phyloP scores from a whole-genome alignment of 106 monocot genomes.

The Allium sativum region DNA sequence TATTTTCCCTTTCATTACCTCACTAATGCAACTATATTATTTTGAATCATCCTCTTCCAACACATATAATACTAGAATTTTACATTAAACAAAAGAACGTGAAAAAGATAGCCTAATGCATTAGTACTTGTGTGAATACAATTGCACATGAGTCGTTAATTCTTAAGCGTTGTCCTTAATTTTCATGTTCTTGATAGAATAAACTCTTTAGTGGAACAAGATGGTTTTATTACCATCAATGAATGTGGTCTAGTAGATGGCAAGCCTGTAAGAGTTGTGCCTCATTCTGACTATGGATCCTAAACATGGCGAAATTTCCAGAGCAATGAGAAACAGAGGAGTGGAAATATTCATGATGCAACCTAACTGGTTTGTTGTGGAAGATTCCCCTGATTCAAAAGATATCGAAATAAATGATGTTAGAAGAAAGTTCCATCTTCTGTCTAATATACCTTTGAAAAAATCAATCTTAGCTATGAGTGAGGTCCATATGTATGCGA shows the following conservation, averaged over 20 bases:
- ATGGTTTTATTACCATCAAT: conserved; percentile 65
- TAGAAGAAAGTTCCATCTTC: conserved; percentile 36
- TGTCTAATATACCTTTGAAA: conserved; percentile 43
- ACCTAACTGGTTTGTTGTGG: conserved; percentile 15
- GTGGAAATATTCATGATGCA: conserved; percentile 79
- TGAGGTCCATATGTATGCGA: conserved; percentile 60
- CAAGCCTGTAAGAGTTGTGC: conserved; percentile 47
- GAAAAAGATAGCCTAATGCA: too few relatives aligned
- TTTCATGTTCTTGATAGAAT: conserved; percentile 92
- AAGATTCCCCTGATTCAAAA: conserved; percentile 1
- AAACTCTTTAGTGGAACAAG: conserved; percentile 77
- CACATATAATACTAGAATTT: too few relatives aligned
- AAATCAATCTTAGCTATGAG: conserved; percentile 58
- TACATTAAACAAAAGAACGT: too few relatives aligned
- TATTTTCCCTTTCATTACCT: too few relatives aligned
- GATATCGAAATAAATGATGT: conserved; percentile 30
- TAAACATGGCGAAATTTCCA: conserved; percentile 81
- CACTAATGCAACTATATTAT: too few relatives aligned
- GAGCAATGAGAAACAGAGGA: conserved; percentile 97
- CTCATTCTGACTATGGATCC: conserved; percentile 84
- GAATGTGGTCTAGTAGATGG: conserved; percentile 92
- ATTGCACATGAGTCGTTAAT: too few relatives aligned
- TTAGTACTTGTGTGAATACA: too few relatives aligned
- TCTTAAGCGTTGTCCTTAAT: not conserved
- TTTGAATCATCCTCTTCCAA: too few relatives aligned